Evolutionary conservation across 1,139 yeast genomes (phyloP), one percentile per base, ranked within the genome.

Genomic region (Lodderomyces parapsilosis): DNA sequence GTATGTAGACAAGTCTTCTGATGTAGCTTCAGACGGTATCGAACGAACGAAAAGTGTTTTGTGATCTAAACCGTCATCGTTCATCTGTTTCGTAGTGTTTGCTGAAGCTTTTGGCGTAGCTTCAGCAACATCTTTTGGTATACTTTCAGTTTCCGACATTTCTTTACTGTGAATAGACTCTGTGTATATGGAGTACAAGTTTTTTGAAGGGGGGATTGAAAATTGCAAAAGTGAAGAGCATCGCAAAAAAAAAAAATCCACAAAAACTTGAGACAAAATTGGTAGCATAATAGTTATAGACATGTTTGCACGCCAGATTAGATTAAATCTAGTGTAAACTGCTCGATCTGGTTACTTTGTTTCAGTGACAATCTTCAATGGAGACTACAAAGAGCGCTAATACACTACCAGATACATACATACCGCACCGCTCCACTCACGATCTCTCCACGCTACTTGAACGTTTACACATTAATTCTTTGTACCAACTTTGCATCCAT

Each of bases 21-120:
- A 80, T 1, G 94, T 85, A 6, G 91, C 95, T 42, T 80, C 85
- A 48, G 74, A 71, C 1, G 98, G 98, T 41, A 93, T 72, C 4
- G 90, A 76, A 49, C 97, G 78, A 25, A 93, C 94, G 60, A 91
- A 93, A 33, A 93, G 71, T 2, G 93, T 85, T 58, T 78, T 81
- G 58, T 80, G 70, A 50, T 79, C 84, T 49, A 78, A 64, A 0
- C 67, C 66, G 34, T 70, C 76, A 18, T 65, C 71, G 9, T 38
- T 34, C 6, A 39, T 14, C 17, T 38, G 40, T 35, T 24, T 38
- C 37, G 38, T 6, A 11, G 13, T 13, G 15, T 7, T 44, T 31
- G 33, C 18, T 30, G 30, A 14, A 17, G n/a, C 13, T 6, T n/a
- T n/a, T n/a, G 27, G 15, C n/a, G 32, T 14, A 18, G 38, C 20